Conservation (phyloP, 164 flowering plant genomes). For the Annona squamosa region DNA sequence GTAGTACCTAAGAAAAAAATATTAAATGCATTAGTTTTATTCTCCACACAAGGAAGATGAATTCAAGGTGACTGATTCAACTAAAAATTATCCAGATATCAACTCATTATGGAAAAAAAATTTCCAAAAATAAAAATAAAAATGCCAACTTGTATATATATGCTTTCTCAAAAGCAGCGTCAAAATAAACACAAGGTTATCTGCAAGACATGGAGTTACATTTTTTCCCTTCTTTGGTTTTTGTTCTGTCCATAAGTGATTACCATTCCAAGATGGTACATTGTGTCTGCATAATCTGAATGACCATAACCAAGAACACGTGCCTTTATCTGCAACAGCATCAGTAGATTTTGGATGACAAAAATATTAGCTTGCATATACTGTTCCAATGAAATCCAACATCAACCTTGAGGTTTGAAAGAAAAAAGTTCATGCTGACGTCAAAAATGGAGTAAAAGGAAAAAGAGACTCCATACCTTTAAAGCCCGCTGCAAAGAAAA, state of each 20-base stretch:
- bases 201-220: no score
- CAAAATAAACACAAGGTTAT: no score
- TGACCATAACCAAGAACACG: conserved; percentile 70
- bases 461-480: conserved; percentile 40
- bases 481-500: conserved; percentile 59
- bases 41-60: background rate
- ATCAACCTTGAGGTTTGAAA: background rate
- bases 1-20: conserved; percentile 43
- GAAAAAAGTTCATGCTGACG: background rate
- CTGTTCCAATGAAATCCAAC: background rate
- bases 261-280: conserved; percentile 93
- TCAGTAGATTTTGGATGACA: background rate
- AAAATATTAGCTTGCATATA: conserved; percentile 1
- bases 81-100: background rate
- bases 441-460: background rate
- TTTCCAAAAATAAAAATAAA: background rate
- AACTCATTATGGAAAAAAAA: background rate
- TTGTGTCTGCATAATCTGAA: conserved; percentile 80
- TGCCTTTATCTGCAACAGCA: conserved; percentile 58
- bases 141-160: background rate
- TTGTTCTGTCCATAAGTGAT: background rate
- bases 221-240: no score
- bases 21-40: background rate
- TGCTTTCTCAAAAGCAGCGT: no score
- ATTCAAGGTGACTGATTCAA: background rate